Conservation (phyloP, 345 rosid genomes). For the Euphorbia tirucalli region DNA sequence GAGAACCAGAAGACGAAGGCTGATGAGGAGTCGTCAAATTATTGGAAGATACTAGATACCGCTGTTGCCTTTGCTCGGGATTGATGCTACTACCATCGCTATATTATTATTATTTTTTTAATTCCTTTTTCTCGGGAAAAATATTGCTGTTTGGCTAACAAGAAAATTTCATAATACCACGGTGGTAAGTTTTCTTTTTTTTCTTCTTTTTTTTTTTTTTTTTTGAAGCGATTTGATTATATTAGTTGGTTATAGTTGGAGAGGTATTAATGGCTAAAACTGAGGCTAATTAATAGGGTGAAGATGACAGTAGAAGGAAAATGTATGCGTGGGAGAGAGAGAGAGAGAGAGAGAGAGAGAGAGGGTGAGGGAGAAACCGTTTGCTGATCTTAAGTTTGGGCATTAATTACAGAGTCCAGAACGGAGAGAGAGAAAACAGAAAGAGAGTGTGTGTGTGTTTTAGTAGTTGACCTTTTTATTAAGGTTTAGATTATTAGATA, state of each 20-base stretch:
- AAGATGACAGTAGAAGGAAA: background rate
- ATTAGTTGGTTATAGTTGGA: slow-evolving; percentile 31
- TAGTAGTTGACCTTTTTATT: slow-evolving; percentile 24
- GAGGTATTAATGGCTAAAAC: slow-evolving; percentile 45
- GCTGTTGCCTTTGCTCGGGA: background rate
- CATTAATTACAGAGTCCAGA: slow-evolving; percentile 43
- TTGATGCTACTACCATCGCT: slow-evolving; percentile 9
- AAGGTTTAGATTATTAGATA: slow-evolving; percentile 14
- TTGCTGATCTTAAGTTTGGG: slow-evolving; percentile 15
- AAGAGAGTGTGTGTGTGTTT: background rate
- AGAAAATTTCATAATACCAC: slow-evolving; percentile 15
- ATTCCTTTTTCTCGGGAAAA: background rate
- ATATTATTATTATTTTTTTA: no score
- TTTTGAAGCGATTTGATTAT: no score
- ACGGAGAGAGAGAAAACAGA: no score
- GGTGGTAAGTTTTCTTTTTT: no score
- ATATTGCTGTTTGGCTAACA: slow-evolving; percentile 22
- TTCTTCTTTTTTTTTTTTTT: background rate
- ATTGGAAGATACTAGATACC: background rate
- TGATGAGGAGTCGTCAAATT: background rate
- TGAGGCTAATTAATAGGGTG: slow-evolving; percentile 35
- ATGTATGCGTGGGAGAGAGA: background rate
- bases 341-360: background rate
- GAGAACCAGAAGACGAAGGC: background rate
- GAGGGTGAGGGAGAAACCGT: slow-evolving; percentile 5